These are phyloP conservation scores for Pseudocercospora ulei DNA, from an alignment of 2,329 filamentous ascomycete species.

Conservation along the genomic window DNA sequence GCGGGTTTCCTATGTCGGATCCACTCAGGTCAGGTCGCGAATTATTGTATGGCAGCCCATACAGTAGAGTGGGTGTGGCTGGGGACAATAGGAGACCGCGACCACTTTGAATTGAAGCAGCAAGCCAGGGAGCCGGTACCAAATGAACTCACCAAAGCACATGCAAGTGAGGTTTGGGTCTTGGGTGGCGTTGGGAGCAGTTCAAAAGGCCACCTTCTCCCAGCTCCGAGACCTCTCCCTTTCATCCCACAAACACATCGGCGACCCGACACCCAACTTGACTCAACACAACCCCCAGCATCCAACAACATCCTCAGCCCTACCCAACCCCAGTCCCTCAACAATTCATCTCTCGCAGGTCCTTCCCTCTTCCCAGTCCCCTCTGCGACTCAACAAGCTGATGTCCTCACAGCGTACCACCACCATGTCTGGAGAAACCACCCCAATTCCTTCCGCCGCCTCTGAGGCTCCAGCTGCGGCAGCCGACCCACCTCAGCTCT, in stretches of 20 bases:
- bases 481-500: slow-evolving; percentile 13
- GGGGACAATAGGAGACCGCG: slow-evolving; percentile 3
- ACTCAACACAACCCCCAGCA: slow-evolving; percentile 2
- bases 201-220: slow-evolving; percentile 1
- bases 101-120: background rate
- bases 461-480: slow-evolving; percentile 1
- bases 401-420: background rate
- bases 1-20: no score
- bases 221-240: slow-evolving; percentile 7
- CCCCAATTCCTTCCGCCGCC: slow-evolving; percentile 10
- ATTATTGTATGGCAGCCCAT: slow-evolving; percentile 4
- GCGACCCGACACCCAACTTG: slow-evolving; percentile 2
- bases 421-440: slow-evolving; percentile 15
- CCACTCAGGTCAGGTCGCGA: no score
- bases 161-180: slow-evolving; percentile 11
- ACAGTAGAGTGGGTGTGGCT: background rate
- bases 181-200: no score
- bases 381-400: slow-evolving; percentile 2
- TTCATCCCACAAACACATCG: slow-evolving; percentile 9
- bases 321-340: background rate
- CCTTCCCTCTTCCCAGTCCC: background rate
- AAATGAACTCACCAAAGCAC: background rate
- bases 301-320: background rate
- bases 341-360: no score
- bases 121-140: background rate